These are phyloP conservation scores for Ustilago loliicola DNA, from an alignment of 1,284 basidiomycete genomes.

Conservation along the genomic window DNA sequence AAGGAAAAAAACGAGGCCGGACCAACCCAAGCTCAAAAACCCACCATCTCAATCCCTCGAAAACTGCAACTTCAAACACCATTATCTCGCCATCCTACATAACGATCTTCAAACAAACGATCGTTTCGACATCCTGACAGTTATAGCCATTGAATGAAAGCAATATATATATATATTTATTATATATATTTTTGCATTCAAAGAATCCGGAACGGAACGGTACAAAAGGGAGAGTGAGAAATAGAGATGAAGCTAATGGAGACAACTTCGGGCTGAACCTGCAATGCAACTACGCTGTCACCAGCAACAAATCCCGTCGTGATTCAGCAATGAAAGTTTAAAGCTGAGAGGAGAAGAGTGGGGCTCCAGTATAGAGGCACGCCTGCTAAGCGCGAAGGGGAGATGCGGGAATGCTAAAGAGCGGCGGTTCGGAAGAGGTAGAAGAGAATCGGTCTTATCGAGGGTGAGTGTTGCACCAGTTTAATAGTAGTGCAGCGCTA, in stretches of 20 bases:
- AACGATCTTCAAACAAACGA: background rate
- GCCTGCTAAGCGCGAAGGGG: background rate
- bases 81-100: constrained; percentile 1
- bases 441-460: too few relatives aligned
- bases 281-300: background rate
- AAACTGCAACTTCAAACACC: background rate
- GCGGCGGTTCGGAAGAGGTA: background rate
- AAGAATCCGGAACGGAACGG: constrained; percentile 2
- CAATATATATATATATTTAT: background rate
- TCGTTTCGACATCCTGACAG: constrained; percentile 8
- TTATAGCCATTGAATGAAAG: background rate
- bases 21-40: too few relatives aligned
- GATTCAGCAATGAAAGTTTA: constrained; percentile 4
- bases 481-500: background rate
- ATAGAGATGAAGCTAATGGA: background rate
- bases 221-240: background rate
- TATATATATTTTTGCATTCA: constrained; percentile 7
- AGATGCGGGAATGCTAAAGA: background rate
- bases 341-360: constrained; percentile 11
- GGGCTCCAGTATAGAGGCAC: background rate
- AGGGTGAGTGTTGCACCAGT: too few relatives aligned
- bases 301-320: constrained; percentile 8
- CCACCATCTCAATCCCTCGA: constrained; percentile 9
- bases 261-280: background rate
- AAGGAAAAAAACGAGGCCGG: too few relatives aligned